phyloP scores from a whole-genome alignment of 148 eudicot species.

The Rheum nobile region DNA sequence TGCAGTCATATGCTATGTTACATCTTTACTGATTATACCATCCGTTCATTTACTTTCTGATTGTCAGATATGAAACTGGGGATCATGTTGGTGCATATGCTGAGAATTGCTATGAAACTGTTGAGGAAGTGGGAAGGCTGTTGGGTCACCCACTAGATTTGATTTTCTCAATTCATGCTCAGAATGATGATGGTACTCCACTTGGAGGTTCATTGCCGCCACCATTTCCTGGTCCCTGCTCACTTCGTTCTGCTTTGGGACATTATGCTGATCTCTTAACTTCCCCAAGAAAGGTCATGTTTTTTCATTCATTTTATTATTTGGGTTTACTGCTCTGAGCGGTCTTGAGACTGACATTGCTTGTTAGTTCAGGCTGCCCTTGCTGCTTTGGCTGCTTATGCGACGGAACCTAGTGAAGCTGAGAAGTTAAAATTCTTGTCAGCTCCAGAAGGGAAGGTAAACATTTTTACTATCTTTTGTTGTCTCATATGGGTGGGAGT shows the following conservation, averaged over 20 bases:
- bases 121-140: constrained; percentile 68
- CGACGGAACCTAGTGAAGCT: constrained; percentile 56
- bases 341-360: too few species aligned
- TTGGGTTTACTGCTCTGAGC: too few species aligned
- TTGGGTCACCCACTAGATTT: constrained; percentile 55
- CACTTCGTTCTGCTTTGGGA: constrained; percentile 59
- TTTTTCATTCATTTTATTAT: background rate
- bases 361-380: constrained; percentile 48
- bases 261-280: constrained; percentile 69
- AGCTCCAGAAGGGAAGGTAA: constrained; percentile 83
- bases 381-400: constrained; percentile 80
- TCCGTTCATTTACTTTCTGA: background rate
- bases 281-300: constrained; percentile 64
- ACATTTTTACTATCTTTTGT: background rate
- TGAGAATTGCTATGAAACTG: constrained; percentile 57
- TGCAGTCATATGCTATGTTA: too few species aligned
- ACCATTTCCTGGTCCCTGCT: constrained; percentile 81
- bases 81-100: constrained; percentile 84
- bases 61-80: constrained; percentile 78
- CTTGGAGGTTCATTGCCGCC: constrained; percentile 78
- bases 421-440: constrained; percentile 62
- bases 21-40: too few species aligned
- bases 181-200: constrained; percentile 60
- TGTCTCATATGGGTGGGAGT: too few species aligned
- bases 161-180: constrained; percentile 53